These are phyloP conservation scores for Peronospora tabacina DNA, from an alignment of 352 stramenopile genomes.

Conservation along the genomic window DNA sequence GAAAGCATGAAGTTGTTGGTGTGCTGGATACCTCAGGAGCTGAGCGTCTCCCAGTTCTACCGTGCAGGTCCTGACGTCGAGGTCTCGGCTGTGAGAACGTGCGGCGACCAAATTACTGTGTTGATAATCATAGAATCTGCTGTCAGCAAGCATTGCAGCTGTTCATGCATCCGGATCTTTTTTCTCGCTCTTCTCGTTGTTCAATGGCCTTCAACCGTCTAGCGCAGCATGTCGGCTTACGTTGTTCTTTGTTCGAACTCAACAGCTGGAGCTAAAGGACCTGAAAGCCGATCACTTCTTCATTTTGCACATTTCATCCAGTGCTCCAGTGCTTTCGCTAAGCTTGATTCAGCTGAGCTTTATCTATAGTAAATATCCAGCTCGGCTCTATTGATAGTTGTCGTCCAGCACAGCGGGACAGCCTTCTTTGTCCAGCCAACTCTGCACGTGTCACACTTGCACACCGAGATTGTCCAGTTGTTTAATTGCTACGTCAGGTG, in stretches of 20 bases:
- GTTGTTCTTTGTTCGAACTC: slow-evolving; percentile 6
- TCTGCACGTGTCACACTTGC: too few species aligned
- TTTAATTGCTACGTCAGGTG: slow-evolving; percentile 12
- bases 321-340: slow-evolving; percentile 10
- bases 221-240: not conserved
- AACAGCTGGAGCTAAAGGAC: slow-evolving; percentile 1
- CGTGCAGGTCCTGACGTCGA: not conserved
- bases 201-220: not conserved
- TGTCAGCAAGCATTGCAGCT: slow-evolving; percentile 11
- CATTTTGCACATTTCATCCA: slow-evolving; percentile 19
- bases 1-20: slow-evolving; percentile 12
- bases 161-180: slow-evolving; percentile 9
- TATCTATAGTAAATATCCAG: slow-evolving; percentile 20
- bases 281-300: slow-evolving; percentile 7
- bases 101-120: slow-evolving; percentile 4
- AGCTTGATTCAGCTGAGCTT: not conserved
- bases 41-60: slow-evolving; percentile 7
- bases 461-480: not conserved
- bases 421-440: not conserved
- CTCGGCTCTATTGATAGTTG: too few species aligned
- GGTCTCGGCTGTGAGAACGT: not conserved
- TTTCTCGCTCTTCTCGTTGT: slow-evolving; percentile 9
- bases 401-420: slow-evolving; percentile 16
- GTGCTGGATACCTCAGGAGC: slow-evolving; percentile 6
- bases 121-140: slow-evolving; percentile 14